A percentile compares a stretch with the other conserved stretches of the same genome.
Evolutionary conservation across 257 asterid species (phyloP).

Genomic region (Handroanthus guayacan): DNA sequence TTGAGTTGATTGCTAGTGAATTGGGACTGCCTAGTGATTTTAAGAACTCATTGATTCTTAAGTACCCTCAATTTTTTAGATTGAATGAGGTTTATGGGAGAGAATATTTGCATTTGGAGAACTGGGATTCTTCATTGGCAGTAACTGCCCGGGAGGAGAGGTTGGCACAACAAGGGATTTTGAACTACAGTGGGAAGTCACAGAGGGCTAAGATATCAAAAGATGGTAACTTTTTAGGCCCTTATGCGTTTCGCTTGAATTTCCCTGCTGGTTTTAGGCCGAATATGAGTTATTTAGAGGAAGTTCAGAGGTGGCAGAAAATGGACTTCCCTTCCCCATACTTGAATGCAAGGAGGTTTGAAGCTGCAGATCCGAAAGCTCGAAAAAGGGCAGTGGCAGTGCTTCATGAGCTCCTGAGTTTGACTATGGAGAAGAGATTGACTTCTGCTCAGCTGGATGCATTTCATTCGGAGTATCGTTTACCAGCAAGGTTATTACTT

Average conservation of each 20-base stretch:
- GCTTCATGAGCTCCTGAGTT: slow-evolving; percentile 93
- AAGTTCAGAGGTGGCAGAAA: slow-evolving; percentile 86
- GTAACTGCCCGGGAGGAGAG: slow-evolving; percentile 84
- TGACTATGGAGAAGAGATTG: slow-evolving; percentile 86
- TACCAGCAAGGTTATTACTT: slow-evolving; percentile 80
- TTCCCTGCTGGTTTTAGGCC: slow-evolving; percentile 93
- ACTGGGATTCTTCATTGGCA: slow-evolving; percentile 92
- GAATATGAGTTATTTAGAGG: slow-evolving; percentile 76
- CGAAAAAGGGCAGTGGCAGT: slow-evolving; percentile 85
- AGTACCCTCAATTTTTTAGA: slow-evolving; percentile 75
- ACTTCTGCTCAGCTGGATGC: slow-evolving; percentile 88
- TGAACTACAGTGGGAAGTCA: slow-evolving; percentile 26
- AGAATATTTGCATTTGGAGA: slow-evolving; percentile 74
- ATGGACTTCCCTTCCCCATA: slow-evolving; percentile 97
- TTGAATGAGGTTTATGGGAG: slow-evolving; percentile 61
- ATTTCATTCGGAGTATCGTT: slow-evolving; percentile 71
- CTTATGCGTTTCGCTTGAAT: slow-evolving; percentile 67
- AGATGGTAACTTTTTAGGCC: slow-evolving; percentile 83
- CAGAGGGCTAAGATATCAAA: slow-evolving; percentile 58
- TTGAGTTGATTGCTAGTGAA: slow-evolving; percentile 62
- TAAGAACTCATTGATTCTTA: slow-evolving; percentile 60
- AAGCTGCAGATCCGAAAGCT: slow-evolving; percentile 73
- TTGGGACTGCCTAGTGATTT: slow-evolving; percentile 84
- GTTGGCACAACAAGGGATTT: slow-evolving; percentile 41
- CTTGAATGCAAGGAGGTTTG: slow-evolving; percentile 78